These are phyloP conservation scores for Eucalyptus cladocalyx DNA, from an alignment of 345 rosid genomes.

Conservation along the genomic window DNA sequence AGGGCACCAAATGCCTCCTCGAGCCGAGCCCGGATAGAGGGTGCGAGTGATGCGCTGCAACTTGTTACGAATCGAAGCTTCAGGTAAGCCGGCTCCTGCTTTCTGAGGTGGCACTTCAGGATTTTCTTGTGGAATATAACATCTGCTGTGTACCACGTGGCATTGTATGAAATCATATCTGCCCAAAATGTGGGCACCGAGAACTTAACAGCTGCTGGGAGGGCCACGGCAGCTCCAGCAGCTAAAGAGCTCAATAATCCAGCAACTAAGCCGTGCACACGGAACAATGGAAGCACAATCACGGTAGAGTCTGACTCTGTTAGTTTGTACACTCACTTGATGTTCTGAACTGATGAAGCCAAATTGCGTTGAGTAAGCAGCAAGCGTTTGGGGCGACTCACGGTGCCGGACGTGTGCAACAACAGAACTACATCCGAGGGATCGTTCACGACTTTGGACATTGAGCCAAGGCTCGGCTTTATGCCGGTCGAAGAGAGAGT, in stretches of 20 bases:
- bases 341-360: conserved; percentile 38
- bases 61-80: conserved; percentile 65
- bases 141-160: conserved; percentile 82
- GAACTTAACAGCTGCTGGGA: conserved; percentile 71
- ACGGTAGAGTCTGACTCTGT: conserved; percentile 69
- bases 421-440: conserved; percentile 53
- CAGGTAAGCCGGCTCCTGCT: conserved; percentile 45
- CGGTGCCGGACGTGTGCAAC: conserved; percentile 54
- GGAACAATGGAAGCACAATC: conserved; percentile 64
- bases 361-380: conserved; percentile 49
- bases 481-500: conserved; percentile 1
- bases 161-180: conserved; percentile 49
- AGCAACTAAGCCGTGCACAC: conserved; percentile 64
- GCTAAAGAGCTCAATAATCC: conserved; percentile 60
- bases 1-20: conserved; percentile 70
- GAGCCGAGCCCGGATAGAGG: conserved; percentile 45
- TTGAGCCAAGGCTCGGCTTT: neutral
- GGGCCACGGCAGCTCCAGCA: conserved; percentile 65
- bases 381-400: conserved; percentile 57
- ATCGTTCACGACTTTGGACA: conserved; percentile 15
- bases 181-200: conserved; percentile 68
- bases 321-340: conserved; percentile 48
- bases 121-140: conserved; percentile 75
- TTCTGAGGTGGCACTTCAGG: conserved; percentile 41
- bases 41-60: conserved; percentile 78